Conservation (phyloP, 2,329 filamentous ascomycete species). For the Monilinia polystroma region DNA sequence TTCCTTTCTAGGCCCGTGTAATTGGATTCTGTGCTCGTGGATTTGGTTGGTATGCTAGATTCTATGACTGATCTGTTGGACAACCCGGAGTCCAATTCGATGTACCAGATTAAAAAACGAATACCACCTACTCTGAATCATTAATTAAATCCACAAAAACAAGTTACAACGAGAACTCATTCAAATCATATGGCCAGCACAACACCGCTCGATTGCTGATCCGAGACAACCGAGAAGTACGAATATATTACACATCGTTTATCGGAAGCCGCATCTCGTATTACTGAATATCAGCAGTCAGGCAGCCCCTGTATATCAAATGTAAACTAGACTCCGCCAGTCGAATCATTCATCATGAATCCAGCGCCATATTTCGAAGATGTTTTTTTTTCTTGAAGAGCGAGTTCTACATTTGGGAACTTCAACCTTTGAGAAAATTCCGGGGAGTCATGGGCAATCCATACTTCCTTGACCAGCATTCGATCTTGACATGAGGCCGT, state of each 20-base stretch:
- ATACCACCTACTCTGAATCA: no score
- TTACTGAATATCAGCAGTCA: no score
- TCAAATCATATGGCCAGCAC: not conserved
- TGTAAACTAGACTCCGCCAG: not conserved
- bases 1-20: no score
- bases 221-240: not conserved
- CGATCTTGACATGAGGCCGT: not conserved
- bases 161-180: not conserved
- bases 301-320: not conserved
- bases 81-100: no score
- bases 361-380: slow-evolving; percentile 4
- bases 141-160: no score
- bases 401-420: not conserved
- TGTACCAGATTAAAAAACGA: no score
- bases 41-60: no score
- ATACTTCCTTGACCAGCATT: not conserved
- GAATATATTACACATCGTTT: not conserved
- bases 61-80: no score
- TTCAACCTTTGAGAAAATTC: not conserved
- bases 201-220: not conserved
- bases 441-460: not conserved
- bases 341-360: not conserved
- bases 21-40: no score
- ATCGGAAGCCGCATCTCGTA: not conserved
- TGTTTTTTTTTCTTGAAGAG: not conserved